Evolutionary conservation across 768 basidiomycete species (phyloP).

Genomic region (Candolleomyces aberdarensis): DNA sequence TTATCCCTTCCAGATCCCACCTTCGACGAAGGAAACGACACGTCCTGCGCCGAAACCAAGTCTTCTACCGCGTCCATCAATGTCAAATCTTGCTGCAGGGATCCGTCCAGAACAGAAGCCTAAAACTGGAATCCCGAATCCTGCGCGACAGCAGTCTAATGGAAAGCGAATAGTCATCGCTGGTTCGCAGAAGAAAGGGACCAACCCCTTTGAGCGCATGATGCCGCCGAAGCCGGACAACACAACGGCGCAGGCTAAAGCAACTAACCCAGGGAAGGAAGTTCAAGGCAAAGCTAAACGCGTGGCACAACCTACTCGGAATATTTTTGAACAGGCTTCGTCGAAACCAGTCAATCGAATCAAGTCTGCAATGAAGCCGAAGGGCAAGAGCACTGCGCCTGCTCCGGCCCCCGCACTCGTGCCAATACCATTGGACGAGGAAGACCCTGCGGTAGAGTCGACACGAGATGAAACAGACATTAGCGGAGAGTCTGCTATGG

Average conservation of each 20-base stretch:
- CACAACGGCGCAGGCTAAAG: not conserved
- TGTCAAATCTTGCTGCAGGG: not conserved
- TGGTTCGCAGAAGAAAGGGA: not conserved
- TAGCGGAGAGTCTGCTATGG: too few relatives aligned
- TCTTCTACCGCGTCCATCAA: not conserved
- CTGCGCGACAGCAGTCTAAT: not conserved
- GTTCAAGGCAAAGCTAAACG: not conserved
- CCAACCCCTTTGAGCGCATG: not conserved
- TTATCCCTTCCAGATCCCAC: too few relatives aligned
- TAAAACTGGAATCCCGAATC: too few relatives aligned
- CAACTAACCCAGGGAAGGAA: too few relatives aligned
- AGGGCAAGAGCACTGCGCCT: slow-evolving; percentile 35
- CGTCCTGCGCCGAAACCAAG: not conserved
- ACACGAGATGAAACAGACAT: too few relatives aligned
- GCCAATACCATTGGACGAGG: slow-evolving; percentile 24
- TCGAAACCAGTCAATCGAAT: not conserved
- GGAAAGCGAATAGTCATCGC: not conserved
- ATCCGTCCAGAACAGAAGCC: too few relatives aligned
- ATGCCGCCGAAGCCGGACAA: slow-evolving; percentile 6
- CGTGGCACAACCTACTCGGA: not conserved
- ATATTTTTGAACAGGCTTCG: not conserved
- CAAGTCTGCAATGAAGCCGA: slow-evolving; percentile 12
- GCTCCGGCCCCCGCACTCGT: slow-evolving; percentile 25
- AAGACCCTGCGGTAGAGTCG: slow-evolving; percentile 16
- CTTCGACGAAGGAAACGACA: not conserved